Evolutionary conservation across 2,329 filamentous ascomycete species (phyloP), one percentile per base, ranked within the genome.

Genomic region (Ceratocystis cacaofunesta): DNA sequence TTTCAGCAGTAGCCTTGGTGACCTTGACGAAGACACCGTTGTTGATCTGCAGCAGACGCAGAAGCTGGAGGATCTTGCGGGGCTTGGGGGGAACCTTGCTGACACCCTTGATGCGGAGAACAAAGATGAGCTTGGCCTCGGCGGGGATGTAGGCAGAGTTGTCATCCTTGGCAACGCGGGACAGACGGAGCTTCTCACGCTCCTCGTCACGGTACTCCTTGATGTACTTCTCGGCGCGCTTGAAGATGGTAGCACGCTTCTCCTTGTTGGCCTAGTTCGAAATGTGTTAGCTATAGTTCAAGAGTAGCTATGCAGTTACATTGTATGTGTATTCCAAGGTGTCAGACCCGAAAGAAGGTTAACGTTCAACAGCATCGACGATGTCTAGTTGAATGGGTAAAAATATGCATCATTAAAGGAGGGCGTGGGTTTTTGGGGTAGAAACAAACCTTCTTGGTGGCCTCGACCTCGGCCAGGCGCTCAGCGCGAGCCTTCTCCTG

Each of bases 1-100:
- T 96, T 86, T 95, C 90, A 75, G 85, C 82, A 75, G 92, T 97
- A 71, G 94, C 94, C 88, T 97, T 99, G 82, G 92, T 97, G 76
- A 96, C 83, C 76, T 86, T 88, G 80, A 99, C 84, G 82, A 99
- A 99, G 79, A 96, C 90, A 80, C 92, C 94, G 80, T 96, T 97
- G 90, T 99, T 99, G 89, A 99, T 99, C 85, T 99, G 94, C 75
- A 99, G 88, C 71, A 99, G 90, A 84, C 94, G 92, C 78, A 99
- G 92, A 69, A 99, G 90, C 83, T 99, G 94, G 74, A 99, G 87
- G 76, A 96, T 97, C 88, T 99, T 99, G 85, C 94, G 92, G 80
- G 95, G 95, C 89, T 99, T 97, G 74, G 94, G 94, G 77, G 95
- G 87, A 75, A 99, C 97, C 89, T 99, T 99, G 90, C 97, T 97